A percentile compares a stretch with the other conserved stretches of the same genome.
Conservation (phyloP, 2,329 filamentous ascomycete species). For the Pochonia chlamydosporia region DNA sequence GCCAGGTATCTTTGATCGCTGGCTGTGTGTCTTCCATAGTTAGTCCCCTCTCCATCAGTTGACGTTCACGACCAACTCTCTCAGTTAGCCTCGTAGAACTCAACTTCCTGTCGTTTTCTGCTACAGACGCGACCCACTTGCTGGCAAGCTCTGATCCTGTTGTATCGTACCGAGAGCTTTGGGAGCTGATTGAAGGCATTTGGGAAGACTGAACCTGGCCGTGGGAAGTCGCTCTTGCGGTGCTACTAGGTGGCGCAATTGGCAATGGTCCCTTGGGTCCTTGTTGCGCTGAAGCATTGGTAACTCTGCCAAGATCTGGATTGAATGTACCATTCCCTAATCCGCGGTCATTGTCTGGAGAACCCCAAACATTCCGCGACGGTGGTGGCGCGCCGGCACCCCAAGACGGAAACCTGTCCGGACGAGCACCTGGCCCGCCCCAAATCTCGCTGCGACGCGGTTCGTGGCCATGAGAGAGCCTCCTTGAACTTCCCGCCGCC, state of each 20-base stretch:
- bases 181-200: slow-evolving; percentile 21
- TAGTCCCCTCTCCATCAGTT: slow-evolving; percentile 38
- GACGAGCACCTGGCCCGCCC: slow-evolving; percentile 31
- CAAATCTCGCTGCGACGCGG: slow-evolving; percentile 28
- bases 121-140: slow-evolving; percentile 37
- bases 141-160: slow-evolving; percentile 27
- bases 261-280: slow-evolving; percentile 38
- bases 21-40: slow-evolving; percentile 39
- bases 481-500: slow-evolving; percentile 15
- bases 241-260: slow-evolving; percentile 30
- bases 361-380: slow-evolving; percentile 66
- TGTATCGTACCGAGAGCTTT: slow-evolving; percentile 21
- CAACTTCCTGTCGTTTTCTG: slow-evolving; percentile 41
- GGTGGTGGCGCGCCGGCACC: slow-evolving; percentile 35
- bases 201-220: slow-evolving; percentile 21
- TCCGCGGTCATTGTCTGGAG: slow-evolving; percentile 63
- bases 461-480: slow-evolving; percentile 27
- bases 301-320: slow-evolving; percentile 48
- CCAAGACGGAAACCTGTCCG: slow-evolving; percentile 49
- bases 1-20: slow-evolving; percentile 50
- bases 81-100: slow-evolving; percentile 32
- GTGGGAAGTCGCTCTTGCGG: slow-evolving; percentile 1
- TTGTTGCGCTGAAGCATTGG: slow-evolving; percentile 31
- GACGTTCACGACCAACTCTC: slow-evolving; percentile 35
- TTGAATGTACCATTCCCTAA: slow-evolving; percentile 76